Evolutionary conservation across 208 protist genomes (phyloP).

Genomic region (Trypanosoma avium): DNA sequence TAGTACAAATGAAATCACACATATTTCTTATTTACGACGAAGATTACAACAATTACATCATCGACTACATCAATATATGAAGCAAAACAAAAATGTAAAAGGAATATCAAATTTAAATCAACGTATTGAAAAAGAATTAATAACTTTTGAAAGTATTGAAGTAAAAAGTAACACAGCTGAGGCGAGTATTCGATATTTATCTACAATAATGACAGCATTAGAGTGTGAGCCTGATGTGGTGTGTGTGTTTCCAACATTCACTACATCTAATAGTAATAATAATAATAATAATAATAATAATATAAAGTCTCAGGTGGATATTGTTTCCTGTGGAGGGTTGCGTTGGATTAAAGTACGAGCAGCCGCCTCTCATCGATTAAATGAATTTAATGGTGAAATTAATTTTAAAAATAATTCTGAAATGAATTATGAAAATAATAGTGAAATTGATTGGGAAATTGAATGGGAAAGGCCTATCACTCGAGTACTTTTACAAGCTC

Average conservation of each 20-base stretch:
- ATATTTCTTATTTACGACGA: too few species aligned
- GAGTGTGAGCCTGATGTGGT: conserved; percentile 38
- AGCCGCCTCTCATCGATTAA: conserved; percentile 26
- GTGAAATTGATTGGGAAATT: too few species aligned
- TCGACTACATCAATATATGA: too few species aligned
- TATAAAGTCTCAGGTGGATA: conserved; percentile 55
- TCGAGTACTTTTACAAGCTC: conserved; percentile 25
- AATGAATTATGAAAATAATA: too few species aligned
- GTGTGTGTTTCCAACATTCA: conserved; percentile 33
- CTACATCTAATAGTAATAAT: conserved; percentile 1
- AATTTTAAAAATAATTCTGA: too few species aligned
- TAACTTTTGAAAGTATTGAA: too few species aligned
- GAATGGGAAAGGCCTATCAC: conserved; percentile 23
- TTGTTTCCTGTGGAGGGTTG: conserved; percentile 47
- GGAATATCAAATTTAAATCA: background rate
- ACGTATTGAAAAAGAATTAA: conserved; percentile 3
- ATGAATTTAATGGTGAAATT: too few species aligned
- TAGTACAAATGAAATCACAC: too few species aligned
- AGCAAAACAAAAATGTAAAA: too few species aligned
- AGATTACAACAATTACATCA: too few species aligned
- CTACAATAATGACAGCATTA: conserved; percentile 32
- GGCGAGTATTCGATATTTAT: conserved; percentile 25
- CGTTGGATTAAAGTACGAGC: conserved; percentile 72
- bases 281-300: background rate
- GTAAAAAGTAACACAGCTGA: too few species aligned